phyloP scores from a whole-genome alignment of 2,329 filamentous ascomycete genomes.

The Colletotrichum cordylinicola region DNA sequence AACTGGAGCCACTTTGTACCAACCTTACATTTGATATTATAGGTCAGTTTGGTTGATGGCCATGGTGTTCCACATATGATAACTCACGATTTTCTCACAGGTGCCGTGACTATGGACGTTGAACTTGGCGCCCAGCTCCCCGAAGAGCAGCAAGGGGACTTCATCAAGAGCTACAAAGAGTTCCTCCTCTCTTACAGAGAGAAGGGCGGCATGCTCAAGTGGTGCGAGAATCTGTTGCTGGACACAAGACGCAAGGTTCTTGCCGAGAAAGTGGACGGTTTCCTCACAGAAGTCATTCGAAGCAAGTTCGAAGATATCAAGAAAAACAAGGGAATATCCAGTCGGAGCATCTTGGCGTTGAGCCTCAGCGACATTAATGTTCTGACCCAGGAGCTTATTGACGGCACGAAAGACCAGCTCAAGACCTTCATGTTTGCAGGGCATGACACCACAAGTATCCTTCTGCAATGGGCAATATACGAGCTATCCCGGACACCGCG shows the following conservation, averaged over 20 bases:
- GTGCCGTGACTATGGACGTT: conserved; percentile 37
- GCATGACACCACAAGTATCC: conserved; percentile 45
- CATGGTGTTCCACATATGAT: rapidly evolving
- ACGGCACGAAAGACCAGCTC: conserved; percentile 39
- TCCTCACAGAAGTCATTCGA: conserved; percentile 29
- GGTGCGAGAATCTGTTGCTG: conserved; percentile 26
- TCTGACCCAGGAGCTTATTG: conserved; percentile 31
- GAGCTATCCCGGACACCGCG: conserved; percentile 37
- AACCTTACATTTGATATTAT: conserved; percentile 46
- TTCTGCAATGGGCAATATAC: conserved; percentile 42
- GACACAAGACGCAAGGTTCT: conserved; percentile 25
- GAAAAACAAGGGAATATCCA: conserved; percentile 1
- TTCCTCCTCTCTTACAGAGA: conserved; percentile 27
- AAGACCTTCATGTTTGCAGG: conserved; percentile 46
- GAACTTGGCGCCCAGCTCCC: conserved; percentile 37
- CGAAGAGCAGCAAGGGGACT: conserved; percentile 27
- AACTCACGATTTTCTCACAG: conserved; percentile 9
- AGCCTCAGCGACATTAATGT: conserved; percentile 32
- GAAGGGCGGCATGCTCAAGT: conserved; percentile 22
- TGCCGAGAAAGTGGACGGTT: conserved; percentile 25
- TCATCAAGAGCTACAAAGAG: conserved; percentile 34
- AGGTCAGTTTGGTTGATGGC: neutral
- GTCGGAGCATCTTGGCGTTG: conserved; percentile 38
- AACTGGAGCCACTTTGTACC: conserved; percentile 28
- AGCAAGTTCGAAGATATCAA: conserved; percentile 25